Base-by-base conservation (phyloP, 306 rosid species). In the Sechiopsis laciniata region DNA sequence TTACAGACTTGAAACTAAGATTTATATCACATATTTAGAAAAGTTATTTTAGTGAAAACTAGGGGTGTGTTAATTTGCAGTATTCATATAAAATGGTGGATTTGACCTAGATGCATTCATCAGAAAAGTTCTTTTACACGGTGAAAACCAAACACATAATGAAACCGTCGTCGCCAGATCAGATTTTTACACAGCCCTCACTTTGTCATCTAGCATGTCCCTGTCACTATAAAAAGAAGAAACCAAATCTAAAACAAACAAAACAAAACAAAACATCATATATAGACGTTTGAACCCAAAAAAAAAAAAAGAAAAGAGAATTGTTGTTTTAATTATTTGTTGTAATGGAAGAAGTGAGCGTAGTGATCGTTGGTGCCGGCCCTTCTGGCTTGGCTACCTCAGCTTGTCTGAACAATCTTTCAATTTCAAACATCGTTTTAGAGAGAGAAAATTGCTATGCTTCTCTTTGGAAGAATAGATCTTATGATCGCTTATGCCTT, bases 381-480 rank as follows among this genome's bases (percentile, higher is more conserved):
- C 80, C 85, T 64, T 76, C 85, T 1, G 81, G 85, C 22, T 67
- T 79, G 0, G 81, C 85, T 10, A 79, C 80, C 48, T 46, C 77
- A 0, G 83, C 83, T 8, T 82, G 74, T 22, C 70, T 76, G 2
- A 66, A 5, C 6, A 10, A 51, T 0, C 60, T 32, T 1, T 76
- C 78, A 0, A 79, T 82, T 48, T 53, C 83, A 0, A 52, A 82
- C 3, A 51, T 73, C 7, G 45, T 82, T 8, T 68, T 82, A 2
- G 85, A 82, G 26, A 76, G 48, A 57, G 83, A 82, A 19, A 80
- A 79, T 46, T 82, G 74, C 17, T 58, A 22, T 26, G 63, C 58
- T 59, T 82, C 83, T 3, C 79, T 82, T 12, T 82, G 80, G 85
- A 67, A 76, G 74, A 82, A 79, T 3, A 64, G 69, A n/a, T 22